A percentile compares a stretch with the other conserved stretches of the same genome.
Conservation (phyloP, 495 filamentous ascomycete genomes). For the Talaromyces thailandensis region DNA sequence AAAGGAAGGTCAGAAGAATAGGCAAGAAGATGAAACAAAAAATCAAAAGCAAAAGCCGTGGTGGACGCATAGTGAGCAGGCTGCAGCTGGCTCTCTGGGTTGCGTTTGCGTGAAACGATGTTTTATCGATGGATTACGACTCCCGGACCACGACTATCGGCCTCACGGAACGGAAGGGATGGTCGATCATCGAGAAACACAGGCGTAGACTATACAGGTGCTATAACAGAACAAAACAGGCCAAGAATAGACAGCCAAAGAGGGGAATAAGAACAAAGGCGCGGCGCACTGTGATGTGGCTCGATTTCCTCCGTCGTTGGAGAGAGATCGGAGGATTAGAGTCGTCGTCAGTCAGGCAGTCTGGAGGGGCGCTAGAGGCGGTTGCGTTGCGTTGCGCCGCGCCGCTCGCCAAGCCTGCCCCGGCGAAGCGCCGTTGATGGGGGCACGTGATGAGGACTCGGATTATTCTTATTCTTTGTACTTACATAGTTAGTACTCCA, state of each 20-base stretch:
- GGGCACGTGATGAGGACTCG: background rate
- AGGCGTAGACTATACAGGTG: background rate
- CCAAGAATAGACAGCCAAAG: background rate
- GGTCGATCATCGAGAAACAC: conserved; percentile 30
- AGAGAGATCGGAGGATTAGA: background rate
- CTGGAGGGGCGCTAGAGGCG: background rate
- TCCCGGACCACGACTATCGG: conserved; percentile 32
- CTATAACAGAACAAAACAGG: background rate
- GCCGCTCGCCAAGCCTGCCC: background rate
- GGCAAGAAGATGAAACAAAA: conserved; percentile 47
- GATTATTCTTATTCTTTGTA: background rate
- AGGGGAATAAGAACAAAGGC: background rate
- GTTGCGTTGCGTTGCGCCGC: background rate
- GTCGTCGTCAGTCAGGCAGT: background rate
- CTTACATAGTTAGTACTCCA: too few relatives aligned
- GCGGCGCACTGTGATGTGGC: background rate
- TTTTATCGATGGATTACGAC: conserved; percentile 10
- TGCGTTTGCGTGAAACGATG: conserved; percentile 3
- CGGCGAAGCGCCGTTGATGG: background rate
- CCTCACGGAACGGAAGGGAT: conserved; percentile 19
- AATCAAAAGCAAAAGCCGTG: conserved; percentile 42
- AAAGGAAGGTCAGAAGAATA: conserved; percentile 43
- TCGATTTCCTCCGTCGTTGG: background rate
- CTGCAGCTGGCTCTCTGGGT: conserved; percentile 5
- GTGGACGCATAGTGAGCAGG: conserved; percentile 41